Evolutionary conservation across 2,329 filamentous ascomycete genomes (phyloP).

Genomic region (Fusarium metavorans): DNA sequence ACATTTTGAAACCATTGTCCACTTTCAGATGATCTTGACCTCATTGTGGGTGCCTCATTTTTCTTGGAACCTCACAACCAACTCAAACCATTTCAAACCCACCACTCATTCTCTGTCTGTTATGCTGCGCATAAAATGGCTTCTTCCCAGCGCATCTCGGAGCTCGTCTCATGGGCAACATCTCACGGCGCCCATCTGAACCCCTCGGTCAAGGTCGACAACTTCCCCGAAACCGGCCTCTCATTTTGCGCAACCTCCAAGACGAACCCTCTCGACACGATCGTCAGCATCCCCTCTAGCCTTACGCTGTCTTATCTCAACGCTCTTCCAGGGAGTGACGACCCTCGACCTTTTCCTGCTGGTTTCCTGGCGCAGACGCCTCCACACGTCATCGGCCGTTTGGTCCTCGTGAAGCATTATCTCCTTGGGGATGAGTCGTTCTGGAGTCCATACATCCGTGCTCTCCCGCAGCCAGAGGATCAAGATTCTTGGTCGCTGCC

Average conservation of each 20-base stretch:
- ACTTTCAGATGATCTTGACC: not conserved
- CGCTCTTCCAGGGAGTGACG: constrained; percentile 51
- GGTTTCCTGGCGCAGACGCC: constrained; percentile 63
- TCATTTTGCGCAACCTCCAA: constrained; percentile 64
- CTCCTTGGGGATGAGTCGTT: constrained; percentile 68
- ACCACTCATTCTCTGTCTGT: not conserved
- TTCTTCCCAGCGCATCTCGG: constrained; percentile 35
- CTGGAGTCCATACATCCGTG: constrained; percentile 76
- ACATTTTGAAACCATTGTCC: not conserved
- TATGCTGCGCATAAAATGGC: constrained; percentile 17
- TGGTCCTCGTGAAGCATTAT: constrained; percentile 78
- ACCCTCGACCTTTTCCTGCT: constrained; percentile 55
- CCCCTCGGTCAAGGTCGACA: constrained; percentile 64
- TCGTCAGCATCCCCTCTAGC: constrained; percentile 65
- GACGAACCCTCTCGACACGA: constrained; percentile 53
- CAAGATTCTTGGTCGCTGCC: constrained; percentile 65
- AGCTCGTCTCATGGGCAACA: constrained; percentile 63
- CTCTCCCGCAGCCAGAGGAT: constrained; percentile 72
- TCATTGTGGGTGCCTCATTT: not conserved
- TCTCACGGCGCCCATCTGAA: constrained; percentile 62
- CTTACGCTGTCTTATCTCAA: constrained; percentile 71
- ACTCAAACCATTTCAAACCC: not conserved
- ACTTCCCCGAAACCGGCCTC: constrained; percentile 62
- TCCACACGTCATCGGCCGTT: constrained; percentile 72
- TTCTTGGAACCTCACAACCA: not conserved